Conservation (phyloP, 352 stramenopile genomes). For the Globisporangium uncinulatum region DNA sequence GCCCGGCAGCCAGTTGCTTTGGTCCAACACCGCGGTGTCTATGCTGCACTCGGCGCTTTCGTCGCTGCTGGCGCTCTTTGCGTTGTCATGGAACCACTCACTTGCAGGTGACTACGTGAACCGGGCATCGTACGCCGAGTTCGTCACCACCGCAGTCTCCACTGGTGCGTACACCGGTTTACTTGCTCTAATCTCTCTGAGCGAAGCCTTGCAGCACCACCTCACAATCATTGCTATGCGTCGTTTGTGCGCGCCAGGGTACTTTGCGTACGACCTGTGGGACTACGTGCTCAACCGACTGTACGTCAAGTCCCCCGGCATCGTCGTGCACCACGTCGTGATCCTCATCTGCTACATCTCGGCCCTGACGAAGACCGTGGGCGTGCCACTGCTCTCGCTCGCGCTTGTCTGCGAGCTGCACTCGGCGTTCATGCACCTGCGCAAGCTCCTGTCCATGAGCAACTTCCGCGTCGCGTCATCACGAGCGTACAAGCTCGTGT, state of each 20-base stretch:
- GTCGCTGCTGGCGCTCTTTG: slow-evolving; percentile 44
- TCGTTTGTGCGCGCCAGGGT: slow-evolving; percentile 17
- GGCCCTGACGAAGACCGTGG: slow-evolving; percentile 63
- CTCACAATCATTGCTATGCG: not conserved
- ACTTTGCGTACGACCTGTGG: slow-evolving; percentile 82
- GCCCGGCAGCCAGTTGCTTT: slow-evolving; percentile 42
- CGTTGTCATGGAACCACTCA: slow-evolving; percentile 48
- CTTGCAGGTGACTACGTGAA: slow-evolving; percentile 38
- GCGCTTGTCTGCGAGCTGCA: slow-evolving; percentile 75
- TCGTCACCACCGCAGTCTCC: slow-evolving; percentile 58
- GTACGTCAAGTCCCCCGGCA: slow-evolving; percentile 65
- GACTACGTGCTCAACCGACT: slow-evolving; percentile 68
- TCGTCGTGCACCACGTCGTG: slow-evolving; percentile 69
- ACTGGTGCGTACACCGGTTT: slow-evolving; percentile 25
- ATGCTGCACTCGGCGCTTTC: slow-evolving; percentile 62
- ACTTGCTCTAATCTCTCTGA: not conserved
- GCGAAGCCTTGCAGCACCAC: too few species aligned
- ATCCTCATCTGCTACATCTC: slow-evolving; percentile 81
- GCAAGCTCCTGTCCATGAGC: slow-evolving; percentile 73
- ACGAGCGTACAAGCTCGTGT: slow-evolving; percentile 31
- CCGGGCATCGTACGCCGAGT: slow-evolving; percentile 24
- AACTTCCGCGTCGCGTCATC: slow-evolving; percentile 29
- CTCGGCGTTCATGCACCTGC: slow-evolving; percentile 69
- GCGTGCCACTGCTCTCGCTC: slow-evolving; percentile 64
- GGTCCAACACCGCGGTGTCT: slow-evolving; percentile 70